These are phyloP conservation scores for Botrytis byssoidea DNA, from an alignment of 2,329 filamentous ascomycete species.

Conservation along the genomic window DNA sequence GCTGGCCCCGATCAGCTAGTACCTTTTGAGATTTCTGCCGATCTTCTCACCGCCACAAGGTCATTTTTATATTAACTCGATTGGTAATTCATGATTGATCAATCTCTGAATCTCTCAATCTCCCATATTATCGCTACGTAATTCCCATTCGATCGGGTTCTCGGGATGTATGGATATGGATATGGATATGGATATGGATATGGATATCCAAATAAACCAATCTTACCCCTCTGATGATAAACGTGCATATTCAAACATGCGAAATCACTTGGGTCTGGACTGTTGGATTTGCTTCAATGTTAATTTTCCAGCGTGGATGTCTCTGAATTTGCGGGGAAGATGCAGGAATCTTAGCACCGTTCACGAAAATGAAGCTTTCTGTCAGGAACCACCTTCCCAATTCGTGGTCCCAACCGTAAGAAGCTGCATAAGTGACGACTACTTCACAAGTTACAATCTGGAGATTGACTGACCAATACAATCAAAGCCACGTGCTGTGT, in stretches of 20 bases:
- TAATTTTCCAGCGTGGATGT: background rate
- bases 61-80: background rate
- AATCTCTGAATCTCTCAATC: background rate
- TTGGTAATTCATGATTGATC: background rate
- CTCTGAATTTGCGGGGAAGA: background rate
- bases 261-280: background rate
- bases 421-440: constrained; percentile 1
- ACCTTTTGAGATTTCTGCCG: background rate
- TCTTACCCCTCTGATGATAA: background rate
- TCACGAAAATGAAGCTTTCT: constrained; percentile 4
- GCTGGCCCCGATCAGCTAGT: background rate
- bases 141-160: background rate
- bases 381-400: constrained; percentile 13
- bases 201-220: background rate
- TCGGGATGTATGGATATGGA: background rate
- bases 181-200: too few relatives aligned
- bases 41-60: background rate
- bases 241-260: background rate
- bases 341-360: background rate
- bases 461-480: background rate
- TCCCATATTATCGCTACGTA: background rate
- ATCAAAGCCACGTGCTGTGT: background rate
- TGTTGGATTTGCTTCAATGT: background rate
- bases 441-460: background rate
- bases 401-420: background rate